These are phyloP conservation scores for Cadophora sp. DNA, from an alignment of 2,329 filamentous ascomycete genomes.

Conservation along the genomic window DNA sequence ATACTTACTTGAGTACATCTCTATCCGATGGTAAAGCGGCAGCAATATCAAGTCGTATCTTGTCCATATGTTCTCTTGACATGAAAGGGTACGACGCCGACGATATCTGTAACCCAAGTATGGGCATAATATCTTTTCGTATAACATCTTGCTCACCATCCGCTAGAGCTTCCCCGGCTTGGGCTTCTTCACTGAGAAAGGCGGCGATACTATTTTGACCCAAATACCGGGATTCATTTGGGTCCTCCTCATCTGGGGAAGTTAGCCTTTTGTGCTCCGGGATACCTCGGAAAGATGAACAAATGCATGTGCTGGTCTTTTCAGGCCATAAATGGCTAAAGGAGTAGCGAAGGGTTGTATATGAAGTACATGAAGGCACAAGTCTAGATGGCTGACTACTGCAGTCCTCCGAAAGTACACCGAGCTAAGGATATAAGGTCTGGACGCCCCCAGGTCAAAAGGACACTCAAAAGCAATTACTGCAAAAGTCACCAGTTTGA, in stretches of 20 bases:
- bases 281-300: not conserved
- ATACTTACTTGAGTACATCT: conserved; percentile 69
- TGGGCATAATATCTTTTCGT: conserved; percentile 69
- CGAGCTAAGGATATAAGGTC: not conserved
- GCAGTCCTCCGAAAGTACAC: not conserved
- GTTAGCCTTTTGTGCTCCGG: conserved; percentile 12
- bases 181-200: conserved; percentile 65
- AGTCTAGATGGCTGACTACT: not conserved
- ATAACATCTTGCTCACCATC: conserved; percentile 57
- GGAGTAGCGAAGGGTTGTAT: not conserved
- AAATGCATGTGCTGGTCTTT: not conserved
- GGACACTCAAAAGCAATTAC: not conserved
- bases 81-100: conserved; percentile 69
- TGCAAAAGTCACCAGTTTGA: too few species aligned
- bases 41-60: conserved; percentile 65
- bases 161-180: conserved; percentile 55
- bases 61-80: conserved; percentile 67
- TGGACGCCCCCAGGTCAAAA: not conserved
- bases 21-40: conserved; percentile 67
- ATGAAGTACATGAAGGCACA: not conserved
- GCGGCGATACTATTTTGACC: conserved; percentile 73
- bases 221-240: conserved; percentile 64
- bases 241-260: conserved; percentile 58
- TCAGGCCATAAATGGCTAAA: not conserved
- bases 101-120: conserved; percentile 69